Evolutionary conservation across 116 monocot genomes (phyloP), one percentile per base, ranked within the genome.

Genomic region (Posidonia oceanica): DNA sequence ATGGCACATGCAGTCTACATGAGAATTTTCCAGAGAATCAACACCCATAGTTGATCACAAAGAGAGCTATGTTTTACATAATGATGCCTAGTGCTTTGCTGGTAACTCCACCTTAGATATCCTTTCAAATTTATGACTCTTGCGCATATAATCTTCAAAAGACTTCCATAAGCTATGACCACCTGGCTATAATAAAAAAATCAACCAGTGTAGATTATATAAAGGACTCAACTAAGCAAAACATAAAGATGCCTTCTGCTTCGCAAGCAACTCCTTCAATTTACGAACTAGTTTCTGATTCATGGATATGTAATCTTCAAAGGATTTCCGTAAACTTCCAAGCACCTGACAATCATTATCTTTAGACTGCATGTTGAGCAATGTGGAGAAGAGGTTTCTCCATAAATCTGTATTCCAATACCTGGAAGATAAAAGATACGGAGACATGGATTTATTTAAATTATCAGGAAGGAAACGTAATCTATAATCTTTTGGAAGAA

Each of bases 321-420:
- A 94, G 3, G 79, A 74, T 62, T 71, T 77, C 36, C 94, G 79
- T 63, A 94, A 74, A 69, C 75, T 75, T 54, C 41, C 75, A 29
- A 90, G 86, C 3, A 82, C 39, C 23, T 40, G 23, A 5, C 79
- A 82, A 70, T 94, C 87, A 71, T 68, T 86, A 14, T 76, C 85
- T 54, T 75, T 80, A 3, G 94, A 87, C 2, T 37, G 52, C 4
- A 44, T 29, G 75, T 94, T 94, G 3, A 90, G 86, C 73, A 94
- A 77, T 17, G 61, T 79, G 48, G 83, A 82, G 67, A 94, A 94
- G 59, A 94, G 80, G 38, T 74, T 79, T 58, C 77, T 82, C 94
- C 94, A 90, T 54, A 94, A 59, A 57, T 84, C 82, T 36, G 74
- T 78, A 54, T 83, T 94, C 94, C 94, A 94, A 17, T 94, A 94